A percentile compares a stretch with the other conserved stretches of the same genome.
phyloP scores from a whole-genome alignment of 2,329 filamentous ascomycete species.

The Ophiostoma tasmaniense region DNA sequence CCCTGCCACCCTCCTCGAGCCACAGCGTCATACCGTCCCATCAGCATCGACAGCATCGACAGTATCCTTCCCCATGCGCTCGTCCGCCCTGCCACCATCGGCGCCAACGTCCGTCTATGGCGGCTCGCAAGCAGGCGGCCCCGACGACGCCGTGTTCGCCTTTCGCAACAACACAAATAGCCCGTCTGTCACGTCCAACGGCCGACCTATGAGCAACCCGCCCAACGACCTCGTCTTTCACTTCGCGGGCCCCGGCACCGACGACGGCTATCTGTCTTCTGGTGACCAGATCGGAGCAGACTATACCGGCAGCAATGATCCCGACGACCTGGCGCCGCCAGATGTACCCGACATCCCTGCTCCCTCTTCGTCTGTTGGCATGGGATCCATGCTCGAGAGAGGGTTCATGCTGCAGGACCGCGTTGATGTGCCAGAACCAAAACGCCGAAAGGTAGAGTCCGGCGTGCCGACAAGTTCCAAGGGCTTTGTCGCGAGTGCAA shows the following conservation, averaged over 20 bases:
- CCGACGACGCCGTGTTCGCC: neutral
- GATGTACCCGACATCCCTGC: neutral
- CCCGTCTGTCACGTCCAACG: neutral
- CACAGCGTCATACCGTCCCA: conserved; percentile 2
- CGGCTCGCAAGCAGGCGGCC: neutral
- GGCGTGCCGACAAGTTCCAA: conserved; percentile 24
- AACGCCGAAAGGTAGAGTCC: conserved; percentile 50
- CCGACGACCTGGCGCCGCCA: neutral
- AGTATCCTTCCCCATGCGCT: neutral
- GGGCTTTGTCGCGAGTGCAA: conserved; percentile 36
- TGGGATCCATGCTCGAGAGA: conserved; percentile 60
- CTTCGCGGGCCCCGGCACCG: conserved; percentile 14
- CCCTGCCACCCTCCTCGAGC: conserved; percentile 25
- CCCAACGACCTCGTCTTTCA: conserved; percentile 14
- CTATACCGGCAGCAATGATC: neutral
- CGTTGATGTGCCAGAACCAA: conserved; percentile 47
- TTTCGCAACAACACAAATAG: conserved; percentile 10
- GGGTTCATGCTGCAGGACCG: conserved; percentile 69
- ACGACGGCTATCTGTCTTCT: conserved; percentile 25
- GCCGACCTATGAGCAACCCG: neutral
- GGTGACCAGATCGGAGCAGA: conserved; percentile 22
- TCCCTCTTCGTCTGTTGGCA: conserved; percentile 26
- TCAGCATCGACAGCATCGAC: neutral
- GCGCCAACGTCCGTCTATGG: conserved; percentile 2
- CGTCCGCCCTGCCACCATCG: neutral